Base-by-base conservation (phyloP, 2,329 filamentous ascomycete genomes). In the Fusarium sp. region DNA sequence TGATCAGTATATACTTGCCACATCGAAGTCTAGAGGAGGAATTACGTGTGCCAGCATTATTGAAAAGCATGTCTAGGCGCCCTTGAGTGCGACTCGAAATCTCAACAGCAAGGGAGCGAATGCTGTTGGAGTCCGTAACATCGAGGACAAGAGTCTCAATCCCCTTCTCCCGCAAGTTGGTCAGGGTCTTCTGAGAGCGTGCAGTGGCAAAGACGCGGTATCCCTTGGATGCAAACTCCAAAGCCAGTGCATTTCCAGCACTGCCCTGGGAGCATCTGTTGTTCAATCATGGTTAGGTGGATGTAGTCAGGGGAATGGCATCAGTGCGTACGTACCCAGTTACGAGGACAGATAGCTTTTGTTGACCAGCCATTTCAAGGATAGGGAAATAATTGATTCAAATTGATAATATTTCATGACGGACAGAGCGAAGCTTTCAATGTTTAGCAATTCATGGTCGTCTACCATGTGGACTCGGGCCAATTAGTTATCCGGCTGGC, bases 141-240 rank as follows among this genome's bases (percentile, higher is more conserved):
- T 70, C 67, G 10, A 70, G 60, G 1, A 58, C 27, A 6, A 70
- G 20, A 4, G 24, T 61, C 36, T 70, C 66, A 3, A 70, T 66
- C 7, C 68, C 61, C 9, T 66, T 70, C 1, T 69, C 66, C n/a
- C 24, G 3, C 12, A 69, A 17, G 12, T 64, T 64, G 0, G 16
- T 0, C 4, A 70, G 40, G 5, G 66, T 44, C 2, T 69, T 70
- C 1, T 29, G 55, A 0, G 68, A 70, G 10, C 68, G 49, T 2
- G 68, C 66, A 1, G 68, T 70, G 0, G 68, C 68, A 24, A 70
- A 70, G 10, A 69, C 68, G 3, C 66, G 68, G 9, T 53, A 65
- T n/a, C 66, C 68, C 24, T 53, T 44, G 2, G 49, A 24, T 2
- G 61, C 56, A 17, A 70, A 70, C 9, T 66, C 61, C 1, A 62